A percentile compares a stretch with the other conserved stretches of the same genome.
Conservation (phyloP, 208 protist genomes). For the Blastocrithidia nonstop region DNA sequence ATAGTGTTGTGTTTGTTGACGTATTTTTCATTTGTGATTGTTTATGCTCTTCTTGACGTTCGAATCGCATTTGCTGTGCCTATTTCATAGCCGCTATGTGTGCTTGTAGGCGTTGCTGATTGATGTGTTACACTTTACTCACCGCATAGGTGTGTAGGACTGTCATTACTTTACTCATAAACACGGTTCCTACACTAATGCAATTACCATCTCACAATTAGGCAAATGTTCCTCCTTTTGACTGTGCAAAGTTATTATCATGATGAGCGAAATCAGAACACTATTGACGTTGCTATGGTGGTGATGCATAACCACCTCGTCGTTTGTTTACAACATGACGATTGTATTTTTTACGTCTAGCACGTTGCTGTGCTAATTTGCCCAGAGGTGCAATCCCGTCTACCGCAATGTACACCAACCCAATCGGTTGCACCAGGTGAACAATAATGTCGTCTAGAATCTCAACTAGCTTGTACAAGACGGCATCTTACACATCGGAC, state of each 20-base stretch:
- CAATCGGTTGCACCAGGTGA: conserved; percentile 84
- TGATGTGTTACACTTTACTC: conserved; percentile 71
- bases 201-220: conserved; percentile 67
- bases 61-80: neutral
- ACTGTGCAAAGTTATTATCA: too few relatives aligned
- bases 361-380: conserved; percentile 99
- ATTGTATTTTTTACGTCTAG: too few relatives aligned
- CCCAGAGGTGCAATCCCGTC: conserved; percentile 96
- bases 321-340: too few relatives aligned
- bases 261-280: neutral
- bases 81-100: neutral
- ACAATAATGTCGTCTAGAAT: conserved; percentile 70
- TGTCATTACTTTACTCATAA: conserved; percentile 66
- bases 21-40: too few relatives aligned
- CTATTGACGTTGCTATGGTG: conserved; percentile 10
- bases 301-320: conserved; percentile 22
- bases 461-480: conserved; percentile 53
- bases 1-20: too few relatives aligned
- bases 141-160: conserved; percentile 68
- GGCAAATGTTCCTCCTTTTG: too few relatives aligned
- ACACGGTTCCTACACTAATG: conserved; percentile 73
- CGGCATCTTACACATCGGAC: conserved; percentile 43
- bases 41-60: neutral
- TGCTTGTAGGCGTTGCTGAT: conserved; percentile 51
- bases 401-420: conserved; percentile 92